Evolutionary conservation across 2,329 filamentous ascomycete species (phyloP), one percentile per base, ranked within the genome.

Genomic region (Arthrobotrys iridis): DNA sequence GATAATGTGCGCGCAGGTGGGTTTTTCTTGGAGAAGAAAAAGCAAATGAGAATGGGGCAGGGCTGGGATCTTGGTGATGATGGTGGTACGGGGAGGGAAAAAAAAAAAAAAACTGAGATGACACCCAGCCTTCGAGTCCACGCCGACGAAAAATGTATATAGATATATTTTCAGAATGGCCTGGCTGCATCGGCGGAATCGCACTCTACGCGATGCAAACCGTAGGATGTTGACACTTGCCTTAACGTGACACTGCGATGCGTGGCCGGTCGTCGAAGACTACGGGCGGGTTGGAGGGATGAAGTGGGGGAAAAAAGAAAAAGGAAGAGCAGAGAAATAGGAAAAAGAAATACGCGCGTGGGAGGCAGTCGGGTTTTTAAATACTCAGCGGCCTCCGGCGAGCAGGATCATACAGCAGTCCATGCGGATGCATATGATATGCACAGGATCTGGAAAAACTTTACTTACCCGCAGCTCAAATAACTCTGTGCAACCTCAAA

Each of bases 311-410:
- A 40, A 76, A 71, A 65, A 76, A 76, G 57, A 60, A 63, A 65
- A 68, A 62, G 33, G 50, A 35, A 46, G 45, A 37, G 43, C 62
- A 72, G 59, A 77, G 77, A 67, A 64, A 35, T 30, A 70, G 71
- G 57, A 77, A 78, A 77, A 77, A 72, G 70, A 70, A 77, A 77
- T 58, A 73, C 60, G 55, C 60, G 70, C 70, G 70, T 67, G 70
- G 68, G 70, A 45, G 63, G 50, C 50, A 37, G 70, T 74, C 70
- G 62, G 70, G 62, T 48, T 72, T n/a, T 55, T 67, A 67, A 65
- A 66, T 74, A 67, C 55, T 66, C 52, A 62, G 46, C 70, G 55
- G 62, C 37, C 68, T 52, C 70, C 58, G 59, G 55, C 70, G 60
- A 65, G 60, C 68, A 74, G 46, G 62, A 66, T 57, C 48, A 66